Base-by-base conservation (phyloP, 495 filamentous ascomycete species). In the Podospora bellae-mahoneyi region DNA sequence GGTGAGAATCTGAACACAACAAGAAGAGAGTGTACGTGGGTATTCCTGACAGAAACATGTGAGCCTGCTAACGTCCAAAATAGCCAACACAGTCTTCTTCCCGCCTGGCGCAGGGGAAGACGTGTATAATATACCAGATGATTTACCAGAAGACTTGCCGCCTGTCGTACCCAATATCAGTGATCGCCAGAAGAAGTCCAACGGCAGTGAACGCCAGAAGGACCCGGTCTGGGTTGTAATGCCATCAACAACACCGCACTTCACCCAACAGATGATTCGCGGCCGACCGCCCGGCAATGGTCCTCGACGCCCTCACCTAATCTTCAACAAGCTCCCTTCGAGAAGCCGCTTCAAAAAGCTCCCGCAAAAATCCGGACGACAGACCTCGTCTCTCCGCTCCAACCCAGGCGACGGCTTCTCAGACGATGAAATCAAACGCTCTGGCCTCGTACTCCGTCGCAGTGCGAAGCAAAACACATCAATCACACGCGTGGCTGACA, bases 351-450 rank as follows among this genome's bases (percentile, higher is more conserved):
- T 26, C 48, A 55, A 4, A 67, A 30, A 1, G 57, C 64, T 0
- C 23, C 23, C 23, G 23, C 23, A 23, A 1, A 32, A 6, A 48
- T 27, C 19, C 30, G 16, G 9, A 65, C 57, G 34, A 6, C 20
- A 26, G 32, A 15, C 48, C 0, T n/a, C 23, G 7, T 5, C n/a
- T 53, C 19, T 66, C 18, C 44, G 15, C 60, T 62, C 64, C 58
- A 30, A 16, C 54, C 65, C 34, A 13, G 73, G 72, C 13, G 73
- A 75, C 9, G 73, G 73, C 3, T 75, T 75, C 59, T 74, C 73
- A 7, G 70, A 67, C 10, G 60, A 64, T 1, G 73, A 75, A 48
- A 69, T 69, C 13, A 75, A 61, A 58, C 71, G 69, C 30, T 68
- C 67, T 48, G 72, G 73, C 1, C 28, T 68, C 27, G 55, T 63